Conservation (phyloP, 805 yeast species). For the Lachancea kluyveri region DNA sequence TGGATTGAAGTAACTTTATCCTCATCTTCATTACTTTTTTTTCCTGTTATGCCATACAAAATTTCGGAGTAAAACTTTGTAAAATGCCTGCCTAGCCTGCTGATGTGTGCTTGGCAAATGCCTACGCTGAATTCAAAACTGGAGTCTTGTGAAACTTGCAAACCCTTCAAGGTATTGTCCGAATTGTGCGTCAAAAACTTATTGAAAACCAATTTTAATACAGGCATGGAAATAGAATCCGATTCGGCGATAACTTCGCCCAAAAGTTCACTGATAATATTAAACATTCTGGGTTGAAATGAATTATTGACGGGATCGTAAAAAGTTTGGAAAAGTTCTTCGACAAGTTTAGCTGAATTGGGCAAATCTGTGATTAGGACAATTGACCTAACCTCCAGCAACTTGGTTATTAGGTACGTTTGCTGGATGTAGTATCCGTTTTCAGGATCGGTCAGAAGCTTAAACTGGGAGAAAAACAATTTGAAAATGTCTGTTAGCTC, state of each 20-base stretch:
- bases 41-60: conserved; percentile 44
- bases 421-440: conserved; percentile 59
- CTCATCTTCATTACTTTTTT: conserved; percentile 16
- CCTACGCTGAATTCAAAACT: conserved; percentile 60
- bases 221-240: conserved; percentile 53
- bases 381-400: conserved; percentile 71
- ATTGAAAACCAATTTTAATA: conserved; percentile 58
- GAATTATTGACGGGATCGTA: conserved; percentile 44
- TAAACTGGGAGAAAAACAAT: conserved; percentile 58
- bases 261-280: conserved; percentile 62
- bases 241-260: conserved; percentile 70
- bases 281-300: conserved; percentile 50
- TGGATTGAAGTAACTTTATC: conserved; percentile 13
- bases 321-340: conserved; percentile 51
- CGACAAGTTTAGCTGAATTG: conserved; percentile 48
- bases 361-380: conserved; percentile 72
- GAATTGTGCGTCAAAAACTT: conserved; percentile 43
- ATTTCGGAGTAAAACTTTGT: conserved; percentile 78
- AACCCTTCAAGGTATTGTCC: conserved; percentile 24
- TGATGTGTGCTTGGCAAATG: conserved; percentile 64
- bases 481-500: conserved; percentile 62
- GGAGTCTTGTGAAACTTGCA: conserved; percentile 36
- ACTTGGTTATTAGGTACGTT: conserved; percentile 54
- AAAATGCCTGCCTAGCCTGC: conserved; percentile 66
- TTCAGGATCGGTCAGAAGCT: conserved; percentile 45